Conservation (phyloP, 1,284 basidiomycete species). For the Tilletia walkeri region DNA sequence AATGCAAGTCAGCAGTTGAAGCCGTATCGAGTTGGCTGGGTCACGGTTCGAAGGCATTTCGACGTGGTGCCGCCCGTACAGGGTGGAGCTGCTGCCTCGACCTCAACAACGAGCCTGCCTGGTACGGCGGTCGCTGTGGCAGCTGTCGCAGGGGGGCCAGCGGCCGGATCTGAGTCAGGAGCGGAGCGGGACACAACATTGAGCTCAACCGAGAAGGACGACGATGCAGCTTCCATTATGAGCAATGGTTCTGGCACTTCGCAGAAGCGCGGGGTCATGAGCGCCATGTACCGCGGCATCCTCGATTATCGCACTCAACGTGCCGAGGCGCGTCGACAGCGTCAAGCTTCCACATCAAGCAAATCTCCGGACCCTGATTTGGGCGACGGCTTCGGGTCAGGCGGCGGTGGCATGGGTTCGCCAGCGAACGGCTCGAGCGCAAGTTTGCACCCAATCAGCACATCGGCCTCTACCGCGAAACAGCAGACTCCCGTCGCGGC, state of each 20-base stretch:
- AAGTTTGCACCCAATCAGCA: conserved; percentile 12
- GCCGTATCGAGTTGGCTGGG: conserved; percentile 41
- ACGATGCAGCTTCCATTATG: background rate
- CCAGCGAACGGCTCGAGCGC: background rate
- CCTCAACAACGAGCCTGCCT: conserved; percentile 18
- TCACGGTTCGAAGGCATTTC: conserved; percentile 38
- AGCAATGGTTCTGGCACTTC: background rate
- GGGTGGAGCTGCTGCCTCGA: background rate
- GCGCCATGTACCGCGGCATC: conserved; percentile 46
- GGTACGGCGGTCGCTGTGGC: too few species aligned
- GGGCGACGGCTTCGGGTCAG: background rate
- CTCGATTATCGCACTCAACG: conserved; percentile 33
- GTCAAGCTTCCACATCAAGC: conserved; percentile 14
- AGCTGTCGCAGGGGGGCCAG: background rate
- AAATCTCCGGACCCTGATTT: background rate
- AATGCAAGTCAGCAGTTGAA: conserved; percentile 20
- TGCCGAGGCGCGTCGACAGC: conserved; percentile 23
- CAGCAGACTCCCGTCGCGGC: conserved; percentile 12
- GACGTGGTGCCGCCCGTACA: conserved; percentile 24
- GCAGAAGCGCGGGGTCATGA: conserved; percentile 25
- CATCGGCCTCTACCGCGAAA: background rate
- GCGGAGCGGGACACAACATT: too few species aligned
- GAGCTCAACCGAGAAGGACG: conserved; percentile 14
- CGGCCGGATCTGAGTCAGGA: too few species aligned
- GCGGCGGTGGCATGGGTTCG: background rate